Conservation (phyloP, 2,329 filamentous ascomycete genomes). For the Claviceps cyperi region DNA sequence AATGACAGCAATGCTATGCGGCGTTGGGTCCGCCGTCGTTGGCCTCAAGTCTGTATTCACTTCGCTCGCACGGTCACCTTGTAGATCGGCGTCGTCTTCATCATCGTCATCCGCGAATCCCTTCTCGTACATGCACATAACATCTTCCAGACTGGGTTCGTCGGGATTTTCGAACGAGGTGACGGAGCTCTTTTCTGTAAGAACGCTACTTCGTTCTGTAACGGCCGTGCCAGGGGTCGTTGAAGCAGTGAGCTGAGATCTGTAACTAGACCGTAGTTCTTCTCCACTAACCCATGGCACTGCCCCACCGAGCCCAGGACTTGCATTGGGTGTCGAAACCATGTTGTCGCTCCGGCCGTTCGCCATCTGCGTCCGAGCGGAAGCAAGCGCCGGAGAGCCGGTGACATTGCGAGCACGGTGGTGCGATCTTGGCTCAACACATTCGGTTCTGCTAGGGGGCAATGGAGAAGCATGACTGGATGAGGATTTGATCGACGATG, state of each 20-base stretch:
- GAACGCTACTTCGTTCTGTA: conserved; percentile 72
- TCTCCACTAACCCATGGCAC: conserved; percentile 36
- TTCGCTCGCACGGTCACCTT: conserved; percentile 6
- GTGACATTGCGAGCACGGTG: conserved; percentile 15
- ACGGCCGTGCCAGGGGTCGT: conserved; percentile 44
- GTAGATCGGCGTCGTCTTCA: conserved; percentile 24
- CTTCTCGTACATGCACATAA: conserved; percentile 56
- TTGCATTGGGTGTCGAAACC: conserved; percentile 20
- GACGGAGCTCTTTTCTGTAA: conserved; percentile 65
- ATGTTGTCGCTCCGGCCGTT: conserved; percentile 20
- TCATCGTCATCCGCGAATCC: conserved; percentile 38
- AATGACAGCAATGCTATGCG: not conserved
- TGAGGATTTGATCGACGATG: conserved; percentile 32
- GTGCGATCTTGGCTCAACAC: conserved; percentile 18
- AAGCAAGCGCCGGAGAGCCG: conserved; percentile 10
- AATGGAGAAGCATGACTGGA: conserved; percentile 31
- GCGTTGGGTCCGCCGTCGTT: conserved; percentile 2
- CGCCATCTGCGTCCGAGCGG: conserved; percentile 15
- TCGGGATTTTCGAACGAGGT: conserved; percentile 44
- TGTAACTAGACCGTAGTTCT: conserved; percentile 40
- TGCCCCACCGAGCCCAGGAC: conserved; percentile 15
- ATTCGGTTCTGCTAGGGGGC: conserved; percentile 26
- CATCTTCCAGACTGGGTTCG: conserved; percentile 48
- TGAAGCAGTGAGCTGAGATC: conserved; percentile 40
- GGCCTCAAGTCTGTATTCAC: conserved; percentile 3